phyloP scores from a whole-genome alignment of 257 asterid genomes.

The Linderniella brevidens region DNA sequence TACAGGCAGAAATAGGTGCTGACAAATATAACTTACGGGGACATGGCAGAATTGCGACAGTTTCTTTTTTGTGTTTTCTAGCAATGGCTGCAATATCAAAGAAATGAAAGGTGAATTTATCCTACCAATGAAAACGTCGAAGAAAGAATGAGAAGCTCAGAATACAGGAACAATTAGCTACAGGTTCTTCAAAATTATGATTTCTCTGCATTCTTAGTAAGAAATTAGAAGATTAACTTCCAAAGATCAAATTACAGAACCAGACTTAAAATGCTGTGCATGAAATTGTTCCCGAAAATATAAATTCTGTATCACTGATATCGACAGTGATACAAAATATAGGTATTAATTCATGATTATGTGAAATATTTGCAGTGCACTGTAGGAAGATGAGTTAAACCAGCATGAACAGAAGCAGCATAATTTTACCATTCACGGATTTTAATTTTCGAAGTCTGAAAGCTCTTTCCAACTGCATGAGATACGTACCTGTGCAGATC shows the following conservation, averaged over 20 bases:
- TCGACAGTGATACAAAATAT: no score
- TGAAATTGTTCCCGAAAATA: no score
- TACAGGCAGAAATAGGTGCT: no score
- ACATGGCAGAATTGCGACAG: conserved; percentile 93
- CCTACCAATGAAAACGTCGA: not conserved
- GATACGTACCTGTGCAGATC: conserved; percentile 59
- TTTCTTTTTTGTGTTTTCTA: conserved; percentile 66
- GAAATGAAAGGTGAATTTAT: conserved; percentile 8
- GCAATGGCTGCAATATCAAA: conserved; percentile 46
- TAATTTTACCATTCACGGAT: not conserved
- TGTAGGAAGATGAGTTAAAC: not conserved
- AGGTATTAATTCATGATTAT: no score
- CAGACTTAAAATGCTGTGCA: no score
- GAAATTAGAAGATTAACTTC: no score
- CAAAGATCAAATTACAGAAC: no score
- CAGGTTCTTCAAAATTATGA: no score
- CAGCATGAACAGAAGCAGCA: not conserved
- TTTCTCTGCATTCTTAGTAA: no score
- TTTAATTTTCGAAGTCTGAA: conserved; percentile 1
- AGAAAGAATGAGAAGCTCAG: not conserved
- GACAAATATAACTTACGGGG: conserved; percentile 48
- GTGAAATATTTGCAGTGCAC: no score
- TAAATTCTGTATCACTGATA: no score
- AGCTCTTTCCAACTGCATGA: not conserved
- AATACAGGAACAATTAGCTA: no score